Percentiles rank a stretch among this genome's conserved stretches.
Conservation (phyloP, 768 basidiomycete species). For the Lactarius trivialis region DNA sequence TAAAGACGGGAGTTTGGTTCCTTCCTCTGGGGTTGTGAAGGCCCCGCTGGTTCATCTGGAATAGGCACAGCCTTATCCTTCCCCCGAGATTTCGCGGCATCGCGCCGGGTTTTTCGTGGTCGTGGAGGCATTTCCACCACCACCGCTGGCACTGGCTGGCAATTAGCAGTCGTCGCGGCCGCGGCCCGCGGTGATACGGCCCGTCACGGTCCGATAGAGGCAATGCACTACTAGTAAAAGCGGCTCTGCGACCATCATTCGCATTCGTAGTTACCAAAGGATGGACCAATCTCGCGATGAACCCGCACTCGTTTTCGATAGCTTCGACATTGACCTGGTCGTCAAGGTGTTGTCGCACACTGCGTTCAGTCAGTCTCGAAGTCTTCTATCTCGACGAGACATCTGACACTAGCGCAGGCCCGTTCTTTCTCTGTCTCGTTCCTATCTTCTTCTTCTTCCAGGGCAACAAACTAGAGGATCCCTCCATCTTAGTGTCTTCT, state of each 20-base stretch:
- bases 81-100: not conserved
- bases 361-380: conserved; percentile 57
- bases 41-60: not conserved
- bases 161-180: not conserved
- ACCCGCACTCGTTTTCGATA: conserved; percentile 50
- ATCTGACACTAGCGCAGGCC: conserved; percentile 41
- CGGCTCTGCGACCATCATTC: not conserved
- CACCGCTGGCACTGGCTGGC: not conserved
- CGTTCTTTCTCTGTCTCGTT: conserved; percentile 77
- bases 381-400: not conserved
- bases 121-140: conserved; percentile 15
- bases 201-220: not conserved
- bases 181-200: not conserved
- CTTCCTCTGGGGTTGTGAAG: not conserved
- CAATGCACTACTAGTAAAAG: not conserved
- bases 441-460: conserved; percentile 76
- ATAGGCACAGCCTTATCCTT: not conserved
- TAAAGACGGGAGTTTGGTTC: conserved; percentile 5
- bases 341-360: conserved; percentile 76
- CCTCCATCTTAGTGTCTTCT: conserved; percentile 45
- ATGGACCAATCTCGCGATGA: conserved; percentile 13
- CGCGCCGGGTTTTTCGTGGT: conserved; percentile 15
- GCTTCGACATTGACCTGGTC: conserved; percentile 68
- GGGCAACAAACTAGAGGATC: conserved; percentile 44
- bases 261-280: not conserved